These are phyloP conservation scores for Penicillium sp. DNA, from an alignment of 2,329 filamentous ascomycete genomes.

Conservation along the genomic window DNA sequence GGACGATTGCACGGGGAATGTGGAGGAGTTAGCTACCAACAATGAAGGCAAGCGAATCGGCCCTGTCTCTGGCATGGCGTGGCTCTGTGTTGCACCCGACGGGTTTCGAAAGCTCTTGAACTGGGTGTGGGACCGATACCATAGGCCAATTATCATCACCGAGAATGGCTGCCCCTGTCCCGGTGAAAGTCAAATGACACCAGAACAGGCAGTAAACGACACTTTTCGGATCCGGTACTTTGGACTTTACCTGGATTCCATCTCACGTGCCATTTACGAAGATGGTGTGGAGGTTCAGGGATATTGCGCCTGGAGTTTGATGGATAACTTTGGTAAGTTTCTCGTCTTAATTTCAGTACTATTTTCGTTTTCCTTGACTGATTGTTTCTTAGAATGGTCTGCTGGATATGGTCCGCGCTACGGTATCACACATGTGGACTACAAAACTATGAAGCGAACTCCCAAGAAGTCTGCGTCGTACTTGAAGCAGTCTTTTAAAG, in stretches of 20 bases:
- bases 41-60: conserved; percentile 3
- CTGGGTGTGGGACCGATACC: background rate
- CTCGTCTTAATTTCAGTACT: background rate
- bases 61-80: conserved; percentile 4
- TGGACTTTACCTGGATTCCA: background rate
- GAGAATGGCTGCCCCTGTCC: background rate
- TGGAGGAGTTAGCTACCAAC: conserved; percentile 11
- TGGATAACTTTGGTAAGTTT: conserved; percentile 20
- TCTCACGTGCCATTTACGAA: background rate
- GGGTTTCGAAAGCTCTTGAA: background rate
- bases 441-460: conserved; percentile 14
- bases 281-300: conserved; percentile 10
- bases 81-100: background rate
- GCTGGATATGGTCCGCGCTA: conserved; percentile 16
- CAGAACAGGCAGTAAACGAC: background rate
- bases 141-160: background rate
- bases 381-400: conserved; percentile 14
- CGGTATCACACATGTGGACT: conserved; percentile 15
- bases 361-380: background rate
- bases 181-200: background rate
- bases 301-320: conserved; percentile 19
- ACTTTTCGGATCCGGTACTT: background rate
- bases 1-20: conserved; percentile 15
- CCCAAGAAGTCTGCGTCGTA: conserved; percentile 13
- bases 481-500: background rate